Conservation (phyloP, 306 rosid genomes). For the Geum urbanum region DNA sequence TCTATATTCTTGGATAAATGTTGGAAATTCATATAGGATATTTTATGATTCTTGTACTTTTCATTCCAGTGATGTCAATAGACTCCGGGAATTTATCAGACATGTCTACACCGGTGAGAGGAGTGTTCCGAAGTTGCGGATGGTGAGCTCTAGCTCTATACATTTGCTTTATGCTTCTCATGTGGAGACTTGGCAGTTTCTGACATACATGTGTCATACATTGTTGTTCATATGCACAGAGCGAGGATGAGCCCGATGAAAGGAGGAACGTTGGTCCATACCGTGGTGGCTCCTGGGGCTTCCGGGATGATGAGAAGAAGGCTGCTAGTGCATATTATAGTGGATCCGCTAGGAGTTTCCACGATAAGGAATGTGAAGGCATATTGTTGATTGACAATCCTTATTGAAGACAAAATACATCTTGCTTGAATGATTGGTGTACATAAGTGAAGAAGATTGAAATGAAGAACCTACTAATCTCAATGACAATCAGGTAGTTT, state of each 20-base stretch:
- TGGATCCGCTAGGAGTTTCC: slow-evolving; percentile 33
- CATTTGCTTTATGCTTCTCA: neutral
- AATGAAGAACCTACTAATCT: no score
- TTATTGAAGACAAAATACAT: no score
- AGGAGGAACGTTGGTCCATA: slow-evolving; percentile 31
- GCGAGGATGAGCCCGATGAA: slow-evolving; percentile 37
- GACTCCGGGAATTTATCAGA: slow-evolving; percentile 74
- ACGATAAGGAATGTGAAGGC: slow-evolving; percentile 14
- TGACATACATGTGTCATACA: neutral
- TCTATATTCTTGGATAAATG: neutral
- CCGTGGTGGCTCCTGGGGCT: slow-evolving; percentile 32
- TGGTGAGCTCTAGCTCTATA: slow-evolving; percentile 43
- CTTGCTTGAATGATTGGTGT: no score
- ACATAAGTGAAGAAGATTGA: no score
- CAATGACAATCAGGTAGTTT: no score
- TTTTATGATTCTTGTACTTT: slow-evolving; percentile 34
- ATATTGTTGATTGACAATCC: no score
- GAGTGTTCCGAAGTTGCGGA: slow-evolving; percentile 39
- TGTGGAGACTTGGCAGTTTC: neutral
- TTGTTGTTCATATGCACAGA: slow-evolving; percentile 34
- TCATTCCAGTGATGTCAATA: slow-evolving; percentile 53
- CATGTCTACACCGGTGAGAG: slow-evolving; percentile 65
- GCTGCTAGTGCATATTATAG: neutral
- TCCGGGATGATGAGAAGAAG: slow-evolving; percentile 14
- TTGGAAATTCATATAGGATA: neutral